Conservation (phyloP, 108 stramenopile species). For the Aurantiochytrium sp. region DNA sequence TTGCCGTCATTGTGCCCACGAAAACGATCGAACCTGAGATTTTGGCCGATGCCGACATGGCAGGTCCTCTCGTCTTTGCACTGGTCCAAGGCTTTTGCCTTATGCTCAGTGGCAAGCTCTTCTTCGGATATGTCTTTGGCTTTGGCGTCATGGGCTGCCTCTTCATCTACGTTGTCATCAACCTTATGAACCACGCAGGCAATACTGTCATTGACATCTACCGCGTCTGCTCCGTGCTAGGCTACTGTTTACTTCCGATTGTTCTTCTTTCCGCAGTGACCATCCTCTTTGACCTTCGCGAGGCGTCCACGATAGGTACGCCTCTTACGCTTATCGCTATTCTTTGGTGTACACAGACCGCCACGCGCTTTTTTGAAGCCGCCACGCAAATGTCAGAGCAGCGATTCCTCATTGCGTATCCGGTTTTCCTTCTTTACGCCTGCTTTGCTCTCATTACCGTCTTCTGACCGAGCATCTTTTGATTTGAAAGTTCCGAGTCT, state of each 20-base stretch:
- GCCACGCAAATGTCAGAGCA: slow-evolving; percentile 75
- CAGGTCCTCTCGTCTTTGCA: slow-evolving; percentile 86
- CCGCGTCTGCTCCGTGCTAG: slow-evolving; percentile 73
- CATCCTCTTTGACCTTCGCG: slow-evolving; percentile 57
- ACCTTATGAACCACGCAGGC: slow-evolving; percentile 62
- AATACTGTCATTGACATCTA: slow-evolving; percentile 50
- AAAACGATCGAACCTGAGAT: neutral
- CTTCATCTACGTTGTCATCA: slow-evolving; percentile 74
- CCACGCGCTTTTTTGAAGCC: slow-evolving; percentile 82
- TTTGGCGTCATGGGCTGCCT: slow-evolving; percentile 88
- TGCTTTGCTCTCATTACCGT: slow-evolving; percentile 98
- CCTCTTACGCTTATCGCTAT: slow-evolving; percentile 68
- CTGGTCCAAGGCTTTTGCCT: slow-evolving; percentile 78
- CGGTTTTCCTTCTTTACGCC: slow-evolving; percentile 83
- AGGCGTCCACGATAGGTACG: slow-evolving; percentile 56
- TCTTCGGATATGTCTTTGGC: slow-evolving; percentile 97
- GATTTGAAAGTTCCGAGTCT: neutral
- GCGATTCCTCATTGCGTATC: slow-evolving; percentile 93
- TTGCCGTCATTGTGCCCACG: slow-evolving; percentile 69
- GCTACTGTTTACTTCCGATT: slow-evolving; percentile 92
- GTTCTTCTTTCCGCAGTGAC: slow-evolving; percentile 81
- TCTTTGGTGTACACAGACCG: slow-evolving; percentile 79
- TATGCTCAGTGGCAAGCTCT: slow-evolving; percentile 79
- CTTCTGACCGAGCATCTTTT: slow-evolving; percentile 63
- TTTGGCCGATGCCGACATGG: slow-evolving; percentile 79